Conservation (phyloP, 257 asterid species). For the Rehmannia glutinosa region DNA sequence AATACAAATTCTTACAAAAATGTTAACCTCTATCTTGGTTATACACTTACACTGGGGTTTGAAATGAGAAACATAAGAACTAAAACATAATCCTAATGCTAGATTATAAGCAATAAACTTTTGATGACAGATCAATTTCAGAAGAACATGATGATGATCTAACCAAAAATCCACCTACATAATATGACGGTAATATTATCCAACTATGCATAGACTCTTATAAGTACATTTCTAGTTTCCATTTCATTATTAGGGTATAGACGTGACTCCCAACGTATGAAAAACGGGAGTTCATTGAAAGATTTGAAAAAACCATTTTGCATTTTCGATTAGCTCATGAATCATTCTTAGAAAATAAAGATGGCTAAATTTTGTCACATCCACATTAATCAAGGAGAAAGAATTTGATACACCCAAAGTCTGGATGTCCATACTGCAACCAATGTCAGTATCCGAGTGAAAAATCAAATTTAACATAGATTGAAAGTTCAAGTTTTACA, state of each 20-base stretch:
- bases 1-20: neutral
- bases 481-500: conserved; percentile 33
- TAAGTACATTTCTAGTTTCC: neutral
- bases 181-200: neutral
- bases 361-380: neutral
- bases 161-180: conserved; percentile 5
- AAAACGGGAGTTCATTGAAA: conserved; percentile 2
- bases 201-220: neutral
- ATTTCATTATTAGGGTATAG: neutral
- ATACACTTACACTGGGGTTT: neutral
- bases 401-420: neutral
- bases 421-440: neutral
- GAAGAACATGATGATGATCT: neutral
- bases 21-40: neutral
- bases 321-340: neutral
- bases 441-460: neutral
- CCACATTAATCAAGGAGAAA: neutral
- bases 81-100: neutral
- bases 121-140: neutral
- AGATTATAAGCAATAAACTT: neutral
- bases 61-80: neutral
- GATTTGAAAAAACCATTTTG: neutral
- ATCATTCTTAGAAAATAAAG: neutral
- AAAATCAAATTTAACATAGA: neutral
- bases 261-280: neutral